Percentiles rank a stretch among this genome's conserved stretches.
These are phyloP conservation scores for Deinandra increscens DNA, from an alignment of 129 eudicot genomes.

Conservation along the genomic window DNA sequence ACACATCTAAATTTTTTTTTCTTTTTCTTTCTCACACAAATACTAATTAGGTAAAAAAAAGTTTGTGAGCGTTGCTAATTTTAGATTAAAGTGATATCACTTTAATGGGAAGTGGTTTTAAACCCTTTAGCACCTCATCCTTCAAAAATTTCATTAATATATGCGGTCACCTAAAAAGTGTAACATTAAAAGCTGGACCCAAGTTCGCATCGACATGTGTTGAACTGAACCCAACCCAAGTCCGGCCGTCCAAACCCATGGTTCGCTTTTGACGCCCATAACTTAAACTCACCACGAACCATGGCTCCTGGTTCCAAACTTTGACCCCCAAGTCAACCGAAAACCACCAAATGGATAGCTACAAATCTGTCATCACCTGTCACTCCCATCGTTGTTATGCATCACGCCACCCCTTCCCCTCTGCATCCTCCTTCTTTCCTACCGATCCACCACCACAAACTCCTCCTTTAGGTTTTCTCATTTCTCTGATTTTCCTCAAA, in stretches of 20 bases:
- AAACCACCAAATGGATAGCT: background rate
- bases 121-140: no score
- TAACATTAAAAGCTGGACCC: no score
- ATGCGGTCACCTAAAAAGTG: no score
- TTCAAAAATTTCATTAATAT: no score
- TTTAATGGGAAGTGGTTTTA: no score
- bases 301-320: constrained; percentile 13
- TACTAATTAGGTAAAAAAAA: no score
- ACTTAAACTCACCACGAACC: no score
- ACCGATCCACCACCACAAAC: background rate
- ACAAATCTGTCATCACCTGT: constrained; percentile 15
- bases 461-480: background rate
- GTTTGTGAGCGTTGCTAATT: no score
- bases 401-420: constrained; percentile 8
- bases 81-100: no score
- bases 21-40: no score
- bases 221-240: constrained; percentile 18
- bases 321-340: constrained; percentile 19
- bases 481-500: background rate
- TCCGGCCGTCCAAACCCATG: background rate
- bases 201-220: background rate
- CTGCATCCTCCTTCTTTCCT: constrained; percentile 7
- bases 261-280: no score
- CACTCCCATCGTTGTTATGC: background rate
- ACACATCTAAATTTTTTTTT: no score